phyloP scores from a whole-genome alignment of 2,329 filamentous ascomycete species.

The Cladophialophora chaetospira region DNA sequence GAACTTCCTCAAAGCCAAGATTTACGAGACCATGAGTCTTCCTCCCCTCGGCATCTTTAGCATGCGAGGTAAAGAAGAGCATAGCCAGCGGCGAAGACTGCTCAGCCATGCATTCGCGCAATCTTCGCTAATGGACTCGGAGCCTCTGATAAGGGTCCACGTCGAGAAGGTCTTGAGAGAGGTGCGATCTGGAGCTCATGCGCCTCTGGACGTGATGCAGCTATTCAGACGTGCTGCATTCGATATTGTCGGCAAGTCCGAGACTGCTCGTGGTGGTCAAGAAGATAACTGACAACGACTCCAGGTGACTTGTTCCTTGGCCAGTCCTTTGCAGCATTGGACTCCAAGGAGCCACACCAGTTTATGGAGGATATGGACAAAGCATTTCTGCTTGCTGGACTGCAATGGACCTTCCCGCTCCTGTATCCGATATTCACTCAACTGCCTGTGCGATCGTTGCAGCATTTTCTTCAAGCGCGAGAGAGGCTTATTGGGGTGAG shows the following conservation, averaged over 20 bases:
- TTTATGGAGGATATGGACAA: slow-evolving; percentile 14
- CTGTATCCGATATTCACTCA: background rate
- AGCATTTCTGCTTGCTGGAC: slow-evolving; percentile 10
- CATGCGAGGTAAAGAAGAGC: slow-evolving; percentile 38
- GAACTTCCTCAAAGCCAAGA: slow-evolving; percentile 19
- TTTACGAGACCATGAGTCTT: slow-evolving; percentile 17
- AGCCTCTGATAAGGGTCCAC: slow-evolving; percentile 37
- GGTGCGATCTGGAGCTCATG: slow-evolving; percentile 15
- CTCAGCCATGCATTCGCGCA: slow-evolving; percentile 38
- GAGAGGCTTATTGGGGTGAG: slow-evolving; percentile 7
- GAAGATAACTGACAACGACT: background rate
- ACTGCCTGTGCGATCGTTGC: background rate
- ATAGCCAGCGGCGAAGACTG: slow-evolving; percentile 43
- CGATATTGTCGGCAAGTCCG: slow-evolving; percentile 17
- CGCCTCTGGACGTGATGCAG: slow-evolving; percentile 18
- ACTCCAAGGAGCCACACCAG: background rate
- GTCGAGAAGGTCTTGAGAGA: slow-evolving; percentile 24
- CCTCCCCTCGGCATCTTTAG: slow-evolving; percentile 15
- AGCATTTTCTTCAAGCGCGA: slow-evolving; percentile 6
- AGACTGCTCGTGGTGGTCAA: background rate
- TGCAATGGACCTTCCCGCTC: slow-evolving; percentile 10
- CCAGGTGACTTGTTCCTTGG: slow-evolving; percentile 18
- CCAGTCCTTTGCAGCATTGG: slow-evolving; percentile 14
- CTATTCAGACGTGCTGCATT: slow-evolving; percentile 19
- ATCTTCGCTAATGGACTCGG: slow-evolving; percentile 42